A percentile compares a stretch with the other conserved stretches of the same genome.
phyloP scores from a whole-genome alignment of 805 yeast species.

The Saccharomycopsis schoenii region DNA sequence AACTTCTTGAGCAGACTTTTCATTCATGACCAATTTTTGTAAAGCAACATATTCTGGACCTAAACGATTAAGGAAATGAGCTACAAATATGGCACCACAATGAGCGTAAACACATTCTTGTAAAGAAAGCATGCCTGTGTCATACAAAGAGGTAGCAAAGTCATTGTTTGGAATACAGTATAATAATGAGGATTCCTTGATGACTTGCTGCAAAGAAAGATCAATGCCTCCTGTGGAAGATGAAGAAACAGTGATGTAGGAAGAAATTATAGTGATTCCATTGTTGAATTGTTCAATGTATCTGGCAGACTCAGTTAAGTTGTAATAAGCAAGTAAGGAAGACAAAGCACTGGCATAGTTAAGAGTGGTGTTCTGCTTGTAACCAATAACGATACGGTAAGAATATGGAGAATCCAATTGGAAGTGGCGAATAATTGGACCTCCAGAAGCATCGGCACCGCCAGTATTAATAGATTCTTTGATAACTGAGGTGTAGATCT shows the following conservation, averaged over 20 bases:
- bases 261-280: constrained; percentile 77
- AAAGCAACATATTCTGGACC: constrained; percentile 82
- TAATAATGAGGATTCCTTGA: constrained; percentile 86
- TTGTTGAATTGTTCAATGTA: constrained; percentile 91
- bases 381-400: constrained; percentile 82
- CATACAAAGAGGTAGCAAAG: constrained; percentile 37
- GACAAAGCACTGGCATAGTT: constrained; percentile 81
- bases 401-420: constrained; percentile 74
- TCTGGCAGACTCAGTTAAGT: constrained; percentile 74
- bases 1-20: constrained; percentile 59
- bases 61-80: constrained; percentile 88
- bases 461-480: constrained; percentile 58
- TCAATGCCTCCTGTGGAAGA: constrained; percentile 40
- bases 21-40: constrained; percentile 50
- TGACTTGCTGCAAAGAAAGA: constrained; percentile 76
- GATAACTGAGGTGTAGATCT: constrained; percentile 64
- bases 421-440: constrained; percentile 86
- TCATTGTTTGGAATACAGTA: constrained; percentile 85
- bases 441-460: constrained; percentile 64
- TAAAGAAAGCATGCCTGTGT: constrained; percentile 69
- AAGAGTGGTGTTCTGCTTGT: constrained; percentile 72
- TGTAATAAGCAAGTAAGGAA: constrained; percentile 81
- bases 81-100: constrained; percentile 82
- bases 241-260: constrained; percentile 58
- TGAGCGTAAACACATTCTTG: constrained; percentile 95